These are phyloP conservation scores for Gossypium lobatum DNA, from an alignment of 441 rosid genomes.

Conservation along the genomic window DNA sequence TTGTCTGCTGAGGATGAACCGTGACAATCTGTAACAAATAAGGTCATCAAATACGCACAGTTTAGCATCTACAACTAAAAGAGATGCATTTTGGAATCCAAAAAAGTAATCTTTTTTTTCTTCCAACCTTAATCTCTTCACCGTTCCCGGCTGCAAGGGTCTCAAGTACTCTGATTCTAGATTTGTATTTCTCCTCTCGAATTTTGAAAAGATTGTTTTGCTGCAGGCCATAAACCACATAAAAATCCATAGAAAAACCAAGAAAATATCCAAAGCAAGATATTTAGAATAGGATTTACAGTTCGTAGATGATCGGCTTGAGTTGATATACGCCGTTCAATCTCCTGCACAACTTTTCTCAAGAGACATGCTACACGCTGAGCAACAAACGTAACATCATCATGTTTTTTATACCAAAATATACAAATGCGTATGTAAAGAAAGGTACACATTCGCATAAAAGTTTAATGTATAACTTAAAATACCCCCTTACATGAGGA, in stretches of 20 bases:
- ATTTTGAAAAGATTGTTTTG: slow-evolving; percentile 66
- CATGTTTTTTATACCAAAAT: not conserved
- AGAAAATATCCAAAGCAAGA: not conserved
- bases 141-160: slow-evolving; percentile 69
- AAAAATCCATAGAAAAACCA: slow-evolving; percentile 11
- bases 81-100: not conserved
- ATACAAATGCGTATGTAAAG: not conserved
- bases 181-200: slow-evolving; percentile 63
- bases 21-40: slow-evolving; percentile 32
- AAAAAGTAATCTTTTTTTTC: not conserved
- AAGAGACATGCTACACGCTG: slow-evolving; percentile 80
- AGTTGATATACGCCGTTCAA: slow-evolving; percentile 89
- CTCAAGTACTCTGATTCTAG: slow-evolving; percentile 73
- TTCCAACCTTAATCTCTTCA: slow-evolving; percentile 57
- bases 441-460: too few relatives aligned
- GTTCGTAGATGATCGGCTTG: slow-evolving; percentile 92
- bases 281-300: slow-evolving; percentile 30
- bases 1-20: slow-evolving; percentile 42
- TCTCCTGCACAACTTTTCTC: slow-evolving; percentile 88
- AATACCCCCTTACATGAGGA: slow-evolving; percentile 57
- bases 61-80: not conserved
- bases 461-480: too few relatives aligned
- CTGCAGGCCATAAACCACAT: slow-evolving; percentile 31
- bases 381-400: slow-evolving; percentile 9
- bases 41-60: slow-evolving; percentile 9